Evolutionary conservation across 2,329 filamentous ascomycete genomes (phyloP).

Genomic region (Cordyceps farinosa): DNA sequence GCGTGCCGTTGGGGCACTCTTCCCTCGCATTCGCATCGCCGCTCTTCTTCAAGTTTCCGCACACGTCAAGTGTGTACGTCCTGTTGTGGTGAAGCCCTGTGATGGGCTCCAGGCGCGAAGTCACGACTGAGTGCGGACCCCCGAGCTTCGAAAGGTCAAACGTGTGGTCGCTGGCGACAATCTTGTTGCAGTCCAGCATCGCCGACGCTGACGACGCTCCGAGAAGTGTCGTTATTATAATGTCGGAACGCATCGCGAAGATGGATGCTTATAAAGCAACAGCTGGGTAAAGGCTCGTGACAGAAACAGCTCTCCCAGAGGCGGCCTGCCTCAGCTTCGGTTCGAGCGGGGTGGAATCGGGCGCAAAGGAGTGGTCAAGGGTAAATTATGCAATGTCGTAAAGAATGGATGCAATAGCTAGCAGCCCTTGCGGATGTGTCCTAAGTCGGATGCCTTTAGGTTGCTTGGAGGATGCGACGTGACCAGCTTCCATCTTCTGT

Average conservation of each 20-base stretch:
- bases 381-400: background rate
- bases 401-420: conserved; percentile 13
- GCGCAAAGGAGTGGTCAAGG: background rate
- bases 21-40: conserved; percentile 44
- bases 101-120: conserved; percentile 49
- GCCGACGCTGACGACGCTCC: conserved; percentile 39
- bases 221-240: conserved; percentile 37
- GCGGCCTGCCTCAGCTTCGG: background rate
- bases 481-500: background rate
- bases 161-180: conserved; percentile 54
- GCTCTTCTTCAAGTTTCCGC: conserved; percentile 60
- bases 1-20: conserved; percentile 65
- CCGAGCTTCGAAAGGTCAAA: conserved; percentile 63
- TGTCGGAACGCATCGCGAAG: conserved; percentile 38
- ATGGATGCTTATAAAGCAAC: background rate
- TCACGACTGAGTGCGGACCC: conserved; percentile 67
- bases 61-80: conserved; percentile 79
- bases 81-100: conserved; percentile 58
- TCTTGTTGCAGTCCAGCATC: conserved; percentile 59
- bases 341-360: background rate
- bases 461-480: background rate
- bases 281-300: background rate
- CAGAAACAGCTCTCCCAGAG: background rate
- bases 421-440: conserved; percentile 5
- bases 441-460: background rate